These are phyloP conservation scores for Penicillium longicatenatum DNA, from an alignment of 495 filamentous ascomycete species.

Conservation along the genomic window DNA sequence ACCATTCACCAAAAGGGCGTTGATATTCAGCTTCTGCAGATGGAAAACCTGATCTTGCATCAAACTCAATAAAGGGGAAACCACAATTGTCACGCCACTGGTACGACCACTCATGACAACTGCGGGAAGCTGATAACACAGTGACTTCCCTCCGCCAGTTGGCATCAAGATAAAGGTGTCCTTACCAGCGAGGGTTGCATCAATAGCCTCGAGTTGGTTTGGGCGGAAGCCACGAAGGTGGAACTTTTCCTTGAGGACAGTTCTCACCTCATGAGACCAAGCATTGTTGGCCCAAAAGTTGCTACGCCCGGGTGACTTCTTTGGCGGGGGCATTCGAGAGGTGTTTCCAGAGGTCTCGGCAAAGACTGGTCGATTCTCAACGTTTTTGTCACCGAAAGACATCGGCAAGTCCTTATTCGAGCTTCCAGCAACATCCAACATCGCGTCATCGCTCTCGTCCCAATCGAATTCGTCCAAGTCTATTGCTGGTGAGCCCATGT, in stretches of 20 bases:
- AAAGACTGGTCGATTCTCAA: conserved; percentile 47
- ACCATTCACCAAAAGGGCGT: conserved; percentile 77
- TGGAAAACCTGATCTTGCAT: conserved; percentile 96
- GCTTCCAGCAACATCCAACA: conserved; percentile 62
- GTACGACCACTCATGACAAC: conserved; percentile 81
- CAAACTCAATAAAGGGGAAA: conserved; percentile 91
- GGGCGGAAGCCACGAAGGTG: conserved; percentile 79
- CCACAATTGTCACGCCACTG: conserved; percentile 83
- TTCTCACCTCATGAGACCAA: conserved; percentile 87
- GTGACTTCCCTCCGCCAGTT: conserved; percentile 93
- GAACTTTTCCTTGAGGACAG: conserved; percentile 76
- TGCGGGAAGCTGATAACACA: conserved; percentile 95
- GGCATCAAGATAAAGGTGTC: conserved; percentile 97
- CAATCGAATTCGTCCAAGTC: conserved; percentile 64
- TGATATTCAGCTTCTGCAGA: conserved; percentile 70
- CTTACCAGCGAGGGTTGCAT: conserved; percentile 82
- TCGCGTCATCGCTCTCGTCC: conserved; percentile 68
- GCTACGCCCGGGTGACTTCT: conserved; percentile 37
- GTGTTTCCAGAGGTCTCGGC: conserved; percentile 58
- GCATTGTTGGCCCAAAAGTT: conserved; percentile 50
- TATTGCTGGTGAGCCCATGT: conserved; percentile 46
- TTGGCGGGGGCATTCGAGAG: conserved; percentile 29
- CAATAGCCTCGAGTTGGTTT: conserved; percentile 96
- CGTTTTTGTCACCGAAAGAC: conserved; percentile 23
- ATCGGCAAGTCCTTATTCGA: conserved; percentile 50